phyloP scores from a whole-genome alignment of 2,329 filamentous ascomycete species.

The Xylariaceae sp. region DNA sequence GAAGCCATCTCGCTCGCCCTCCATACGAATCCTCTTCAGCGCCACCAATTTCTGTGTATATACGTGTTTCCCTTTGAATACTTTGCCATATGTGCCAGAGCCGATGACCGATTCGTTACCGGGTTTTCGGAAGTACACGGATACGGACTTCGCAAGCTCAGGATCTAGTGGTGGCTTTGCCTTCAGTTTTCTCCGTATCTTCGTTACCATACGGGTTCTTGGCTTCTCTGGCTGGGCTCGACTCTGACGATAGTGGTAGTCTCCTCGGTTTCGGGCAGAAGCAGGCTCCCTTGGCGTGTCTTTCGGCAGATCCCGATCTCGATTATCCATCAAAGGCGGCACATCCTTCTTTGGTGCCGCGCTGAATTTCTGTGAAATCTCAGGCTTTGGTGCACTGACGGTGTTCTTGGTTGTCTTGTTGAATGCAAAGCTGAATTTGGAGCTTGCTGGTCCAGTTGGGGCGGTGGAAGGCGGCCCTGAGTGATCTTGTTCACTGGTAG shows the following conservation, averaged over 20 bases:
- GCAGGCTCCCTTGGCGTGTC: conserved; percentile 31
- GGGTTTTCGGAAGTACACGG: conserved; percentile 90
- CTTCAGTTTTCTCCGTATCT: conserved; percentile 66
- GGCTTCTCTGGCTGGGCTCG: conserved; percentile 37
- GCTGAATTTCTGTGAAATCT: conserved; percentile 67
- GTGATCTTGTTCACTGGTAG: conserved; percentile 45
- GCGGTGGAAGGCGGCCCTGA: conserved; percentile 46
- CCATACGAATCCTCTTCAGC: conserved; percentile 89
- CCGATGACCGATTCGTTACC: conserved; percentile 97
- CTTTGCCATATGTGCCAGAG: conserved; percentile 92
- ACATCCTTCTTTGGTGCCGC: conserved; percentile 50
- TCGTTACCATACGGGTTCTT: conserved; percentile 61
- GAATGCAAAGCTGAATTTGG: conserved; percentile 91
- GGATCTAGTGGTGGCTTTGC: conserved; percentile 64
- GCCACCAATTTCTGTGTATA: conserved; percentile 82
- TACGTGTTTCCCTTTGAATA: conserved; percentile 92
- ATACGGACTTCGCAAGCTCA: conserved; percentile 75
- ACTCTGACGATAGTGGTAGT: conserved; percentile 22
- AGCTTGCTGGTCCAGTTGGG: conserved; percentile 50
- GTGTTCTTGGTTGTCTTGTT: conserved; percentile 65
- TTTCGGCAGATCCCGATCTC: conserved; percentile 29
- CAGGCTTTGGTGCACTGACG: conserved; percentile 56
- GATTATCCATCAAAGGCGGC: conserved; percentile 36
- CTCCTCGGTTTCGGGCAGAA: conserved; percentile 28
- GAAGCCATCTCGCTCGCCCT: conserved; percentile 85